Conservation (phyloP, 1,284 basidiomycete species). For the Apiotrichum gamsii region DNA sequence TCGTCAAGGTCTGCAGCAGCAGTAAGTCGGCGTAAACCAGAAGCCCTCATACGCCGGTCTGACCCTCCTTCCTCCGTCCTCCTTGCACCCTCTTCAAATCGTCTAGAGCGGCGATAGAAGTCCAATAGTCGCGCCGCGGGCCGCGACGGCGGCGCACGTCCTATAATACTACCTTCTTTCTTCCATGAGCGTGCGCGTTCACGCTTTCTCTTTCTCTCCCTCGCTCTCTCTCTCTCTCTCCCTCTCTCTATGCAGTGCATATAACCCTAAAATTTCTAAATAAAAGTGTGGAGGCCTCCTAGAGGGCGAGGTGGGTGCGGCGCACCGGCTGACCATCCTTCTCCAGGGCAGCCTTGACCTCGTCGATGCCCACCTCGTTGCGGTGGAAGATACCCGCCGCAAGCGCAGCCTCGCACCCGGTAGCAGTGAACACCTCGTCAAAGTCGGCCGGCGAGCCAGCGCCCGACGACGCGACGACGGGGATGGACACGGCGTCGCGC, state of each 20-base stretch:
- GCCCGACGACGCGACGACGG: constrained; percentile 90
- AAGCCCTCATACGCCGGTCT: not conserved
- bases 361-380: constrained; percentile 63
- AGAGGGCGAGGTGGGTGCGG: constrained; percentile 12
- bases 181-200: not conserved
- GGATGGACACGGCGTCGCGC: constrained; percentile 70
- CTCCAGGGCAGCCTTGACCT: constrained; percentile 61
- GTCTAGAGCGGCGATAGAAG: not conserved
- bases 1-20: constrained; percentile 59
- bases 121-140: too few relatives aligned
- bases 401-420: constrained; percentile 81
- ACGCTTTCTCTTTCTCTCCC: too few relatives aligned
- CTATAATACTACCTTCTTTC: not conserved
- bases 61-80: not conserved
- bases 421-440: constrained; percentile 71
- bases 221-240: too few relatives aligned
- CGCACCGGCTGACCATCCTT: constrained; percentile 51
- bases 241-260: not conserved
- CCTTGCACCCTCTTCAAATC: not conserved
- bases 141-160: not conserved
- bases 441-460: constrained; percentile 82
- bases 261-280: not conserved
- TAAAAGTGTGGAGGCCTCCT: not conserved
- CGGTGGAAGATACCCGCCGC: constrained; percentile 98
- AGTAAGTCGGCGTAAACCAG: not conserved